Evolutionary conservation across 2,329 filamentous ascomycete species (phyloP).

Genomic region (Pyricularia sp.): DNA sequence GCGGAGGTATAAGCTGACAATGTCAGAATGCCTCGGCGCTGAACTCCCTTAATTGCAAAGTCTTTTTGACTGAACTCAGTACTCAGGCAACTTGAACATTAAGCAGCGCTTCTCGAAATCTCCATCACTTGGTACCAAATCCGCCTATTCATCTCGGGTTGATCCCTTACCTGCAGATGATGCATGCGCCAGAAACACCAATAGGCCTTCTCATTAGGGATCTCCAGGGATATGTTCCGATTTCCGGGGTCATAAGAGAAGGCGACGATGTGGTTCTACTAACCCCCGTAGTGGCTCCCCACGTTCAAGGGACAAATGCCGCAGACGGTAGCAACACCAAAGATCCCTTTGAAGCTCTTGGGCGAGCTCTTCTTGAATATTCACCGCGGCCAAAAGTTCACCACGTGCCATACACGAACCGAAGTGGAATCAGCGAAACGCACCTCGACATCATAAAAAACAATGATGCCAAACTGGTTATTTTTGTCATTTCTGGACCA

Average conservation of each 20-base stretch:
- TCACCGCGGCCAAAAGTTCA: conserved; percentile 51
- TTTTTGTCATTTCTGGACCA: conserved; percentile 50
- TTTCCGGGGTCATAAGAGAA: conserved; percentile 33
- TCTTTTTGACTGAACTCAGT: not conserved
- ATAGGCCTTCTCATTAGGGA: conserved; percentile 26
- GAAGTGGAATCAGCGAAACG: conserved; percentile 51
- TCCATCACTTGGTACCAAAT: not conserved
- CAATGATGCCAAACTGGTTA: conserved; percentile 44
- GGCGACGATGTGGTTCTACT: conserved; percentile 23
- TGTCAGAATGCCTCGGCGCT: not conserved
- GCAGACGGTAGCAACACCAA: conserved; percentile 27
- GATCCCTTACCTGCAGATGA: not conserved
- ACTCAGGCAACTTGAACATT: not conserved
- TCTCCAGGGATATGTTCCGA: conserved; percentile 34
- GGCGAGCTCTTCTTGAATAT: conserved; percentile 48
- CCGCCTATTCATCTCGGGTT: not conserved
- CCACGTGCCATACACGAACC: conserved; percentile 62
- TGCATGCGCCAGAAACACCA: not conserved
- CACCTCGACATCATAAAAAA: conserved; percentile 54
- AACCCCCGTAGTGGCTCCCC: conserved; percentile 1
- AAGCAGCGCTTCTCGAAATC: not conserved
- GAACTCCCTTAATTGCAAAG: not conserved
- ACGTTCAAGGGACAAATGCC: conserved; percentile 40
- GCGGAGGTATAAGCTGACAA: not conserved
- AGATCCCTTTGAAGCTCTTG: conserved; percentile 68